A percentile compares a stretch with the other conserved stretches of the same genome.
Evolutionary conservation across 345 rosid species (phyloP).

Genomic region (Camelina hispida): DNA sequence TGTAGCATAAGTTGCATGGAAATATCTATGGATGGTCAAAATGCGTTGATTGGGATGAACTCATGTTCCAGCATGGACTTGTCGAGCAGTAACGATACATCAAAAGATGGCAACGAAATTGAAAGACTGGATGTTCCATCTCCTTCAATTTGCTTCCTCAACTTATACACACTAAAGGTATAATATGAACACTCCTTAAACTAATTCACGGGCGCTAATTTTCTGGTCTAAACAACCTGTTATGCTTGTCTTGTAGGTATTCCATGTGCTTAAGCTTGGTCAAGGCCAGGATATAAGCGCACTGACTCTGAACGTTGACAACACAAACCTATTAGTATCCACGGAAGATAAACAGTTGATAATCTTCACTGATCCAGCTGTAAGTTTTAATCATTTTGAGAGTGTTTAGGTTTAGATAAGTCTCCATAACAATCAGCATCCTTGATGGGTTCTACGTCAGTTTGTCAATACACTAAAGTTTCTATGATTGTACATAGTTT

Average conservation of each 20-base stretch:
- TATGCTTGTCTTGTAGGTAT: constrained; percentile 57
- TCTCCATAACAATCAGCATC: constrained; percentile 9
- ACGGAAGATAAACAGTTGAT: constrained; percentile 89
- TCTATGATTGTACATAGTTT: background rate
- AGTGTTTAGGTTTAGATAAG: background rate
- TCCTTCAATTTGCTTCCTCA: constrained; percentile 85
- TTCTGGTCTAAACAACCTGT: constrained; percentile 15
- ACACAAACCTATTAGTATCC: constrained; percentile 90
- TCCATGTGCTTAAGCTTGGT: constrained; percentile 70
- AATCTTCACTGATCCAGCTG: constrained; percentile 94
- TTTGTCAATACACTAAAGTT: background rate
- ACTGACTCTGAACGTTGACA: constrained; percentile 74
- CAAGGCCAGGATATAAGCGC: constrained; percentile 88
- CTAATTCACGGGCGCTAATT: background rate
- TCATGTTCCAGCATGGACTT: constrained; percentile 47
- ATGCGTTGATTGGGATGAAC: constrained; percentile 76
- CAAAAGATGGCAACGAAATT: constrained; percentile 48
- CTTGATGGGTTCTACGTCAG: constrained; percentile 8
- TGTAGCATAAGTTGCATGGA: constrained; percentile 80
- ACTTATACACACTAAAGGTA: constrained; percentile 85
- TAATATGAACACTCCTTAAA: background rate
- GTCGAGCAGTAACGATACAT: constrained; percentile 36
- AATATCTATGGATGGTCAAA: constrained; percentile 78
- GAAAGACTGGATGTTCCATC: constrained; percentile 60
- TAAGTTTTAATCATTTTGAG: constrained; percentile 49